Conservation (phyloP, 2,329 filamentous ascomycete genomes). For the Aureobasidium mangrovei region DNA sequence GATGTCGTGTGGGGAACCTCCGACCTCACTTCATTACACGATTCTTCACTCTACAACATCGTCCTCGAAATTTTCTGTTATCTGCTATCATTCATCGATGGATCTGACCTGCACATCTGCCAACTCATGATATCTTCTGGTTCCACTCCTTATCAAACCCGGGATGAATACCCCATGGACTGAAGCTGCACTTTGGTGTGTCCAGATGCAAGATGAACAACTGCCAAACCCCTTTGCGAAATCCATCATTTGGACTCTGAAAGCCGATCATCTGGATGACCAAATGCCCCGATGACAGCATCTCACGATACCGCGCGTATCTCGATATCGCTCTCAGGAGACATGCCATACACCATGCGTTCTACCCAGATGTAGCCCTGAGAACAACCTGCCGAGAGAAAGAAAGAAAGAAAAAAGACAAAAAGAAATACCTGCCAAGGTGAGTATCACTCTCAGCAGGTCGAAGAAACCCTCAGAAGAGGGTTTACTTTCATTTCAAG, state of each 20-base stretch:
- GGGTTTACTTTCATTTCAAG: no score
- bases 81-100: background rate
- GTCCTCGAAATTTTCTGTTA: background rate
- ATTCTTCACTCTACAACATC: no score
- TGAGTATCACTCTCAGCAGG: background rate
- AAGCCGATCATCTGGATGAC: background rate
- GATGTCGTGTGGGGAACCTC: background rate
- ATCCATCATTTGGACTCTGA: background rate
- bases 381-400: background rate
- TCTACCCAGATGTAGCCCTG: no score
- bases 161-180: no score
- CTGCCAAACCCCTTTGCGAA: background rate
- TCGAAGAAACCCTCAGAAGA: background rate
- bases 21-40: background rate
- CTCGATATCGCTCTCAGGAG: no score
- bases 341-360: no score
- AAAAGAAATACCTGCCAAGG: no score
- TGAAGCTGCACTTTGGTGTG: no score
- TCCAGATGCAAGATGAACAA: background rate
- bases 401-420: background rate
- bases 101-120: background rate
- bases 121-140: background rate
- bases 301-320: no score
- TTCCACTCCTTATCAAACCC: background rate
- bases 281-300: background rate